Conservation (phyloP, 768 basidiomycete genomes). For the Lactarius pseudohatsudake region DNA sequence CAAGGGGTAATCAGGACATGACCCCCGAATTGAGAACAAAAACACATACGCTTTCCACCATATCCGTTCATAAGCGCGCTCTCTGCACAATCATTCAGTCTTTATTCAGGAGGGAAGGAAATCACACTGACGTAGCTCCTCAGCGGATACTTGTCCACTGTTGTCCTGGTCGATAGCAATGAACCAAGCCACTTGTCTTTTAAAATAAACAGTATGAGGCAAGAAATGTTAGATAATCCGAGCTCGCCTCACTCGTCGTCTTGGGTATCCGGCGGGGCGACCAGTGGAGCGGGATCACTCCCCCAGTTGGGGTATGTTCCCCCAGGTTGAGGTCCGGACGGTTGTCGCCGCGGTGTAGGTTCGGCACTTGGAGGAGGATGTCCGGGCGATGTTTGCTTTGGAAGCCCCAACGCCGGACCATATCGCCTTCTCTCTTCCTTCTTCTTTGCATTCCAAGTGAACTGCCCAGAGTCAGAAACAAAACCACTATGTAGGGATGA, state of each 20-base stretch:
- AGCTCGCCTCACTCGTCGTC: constrained; percentile 5
- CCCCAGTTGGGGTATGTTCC: background rate
- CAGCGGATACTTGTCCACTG: constrained; percentile 11
- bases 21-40: background rate
- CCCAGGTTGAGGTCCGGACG: background rate
- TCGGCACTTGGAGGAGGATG: background rate
- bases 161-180: constrained; percentile 12
- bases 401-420: background rate
- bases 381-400: background rate
- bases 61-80: constrained; percentile 12
- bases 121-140: constrained; percentile 8
- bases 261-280: background rate
- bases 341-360: background rate
- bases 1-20: background rate
- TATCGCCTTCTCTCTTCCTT: background rate
- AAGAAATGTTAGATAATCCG: background rate
- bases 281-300: background rate
- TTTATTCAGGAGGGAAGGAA: background rate
- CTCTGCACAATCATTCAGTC: constrained; percentile 8
- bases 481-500: background rate
- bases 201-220: background rate
- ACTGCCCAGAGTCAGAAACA: background rate
- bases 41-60: constrained; percentile 9
- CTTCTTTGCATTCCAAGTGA: background rate
- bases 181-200: constrained; percentile 8